Evolutionary conservation across 768 basidiomycete genomes (phyloP), one percentile per base, ranked within the genome.

Genomic region (Boletus bicolor): DNA sequence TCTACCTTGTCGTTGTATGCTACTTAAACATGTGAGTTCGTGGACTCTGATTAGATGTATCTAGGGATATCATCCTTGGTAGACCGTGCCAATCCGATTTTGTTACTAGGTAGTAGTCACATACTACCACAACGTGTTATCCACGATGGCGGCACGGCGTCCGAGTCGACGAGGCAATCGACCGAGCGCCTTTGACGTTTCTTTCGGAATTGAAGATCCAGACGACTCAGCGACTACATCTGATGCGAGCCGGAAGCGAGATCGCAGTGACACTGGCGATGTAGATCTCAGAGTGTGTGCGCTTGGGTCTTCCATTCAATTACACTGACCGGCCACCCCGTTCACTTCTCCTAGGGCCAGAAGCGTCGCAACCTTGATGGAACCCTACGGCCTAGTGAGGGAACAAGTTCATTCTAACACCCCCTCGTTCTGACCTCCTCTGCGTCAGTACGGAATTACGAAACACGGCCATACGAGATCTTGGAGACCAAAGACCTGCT

Each of bases 181-280:
- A 38, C 82, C 80, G 0, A 78, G 71, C 5, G 85, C 86, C 3
- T 80, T 77, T 42, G 81, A 83, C 12, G 72, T 84, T 11, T 79
- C 80, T 10, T 86, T 81, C 56, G 76, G 77, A 1, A 75, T 72
- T 11, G 79, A 81, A 51, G 63, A 65, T 4, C 44, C 59, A 42
- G 46, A 62, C 30, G 70, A 73, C 10, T 69, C 68, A 5, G 51
- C 52, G 17, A 54, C 57, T 2, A 57, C 63, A n/a, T 69, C 72
- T n/a, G 69, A 66, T 32, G 53, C 54, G 7, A 59, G 58, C 44
- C 68, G 72, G 30, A 70, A 73, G 49, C 66, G 70, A 19, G 51
- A 57, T 51, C 68, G 60, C 42, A 56, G 59, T 35, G 56, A 49
- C 8, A 30, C 7, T 26, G 61, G 36, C 7, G 44, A 50, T 41